Evolutionary conservation across 176 grass and related monocot genomes (phyloP).

Genomic region (Phyllostachys edulis): DNA sequence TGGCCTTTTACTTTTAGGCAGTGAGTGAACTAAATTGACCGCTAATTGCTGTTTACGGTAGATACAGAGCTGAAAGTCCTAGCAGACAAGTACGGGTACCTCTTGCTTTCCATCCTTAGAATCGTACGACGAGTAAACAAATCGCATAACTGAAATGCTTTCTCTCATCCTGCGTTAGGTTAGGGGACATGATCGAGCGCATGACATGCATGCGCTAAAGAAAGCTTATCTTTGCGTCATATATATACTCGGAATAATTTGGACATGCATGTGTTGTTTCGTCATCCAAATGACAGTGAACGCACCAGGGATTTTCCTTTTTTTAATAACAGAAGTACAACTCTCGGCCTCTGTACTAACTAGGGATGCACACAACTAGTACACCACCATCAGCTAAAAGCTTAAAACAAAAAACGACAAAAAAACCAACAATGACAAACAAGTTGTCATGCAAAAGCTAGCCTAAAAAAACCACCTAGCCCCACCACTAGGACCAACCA

Average conservation of each 20-base stretch:
- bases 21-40: not conserved
- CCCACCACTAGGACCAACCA: too few relatives aligned
- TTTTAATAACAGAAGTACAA: too few relatives aligned
- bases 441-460: too few relatives aligned
- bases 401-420: too few relatives aligned
- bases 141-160: not conserved
- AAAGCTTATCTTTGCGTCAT: not conserved
- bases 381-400: too few relatives aligned
- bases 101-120: not conserved
- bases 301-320: not conserved
- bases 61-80: not conserved
- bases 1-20: not conserved
- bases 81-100: not conserved
- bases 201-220: not conserved
- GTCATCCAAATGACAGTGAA: not conserved
- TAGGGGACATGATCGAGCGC: not conserved
- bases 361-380: too few relatives aligned
- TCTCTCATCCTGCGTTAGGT: not conserved
- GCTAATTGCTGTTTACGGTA: not conserved
- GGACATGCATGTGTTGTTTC: not conserved
- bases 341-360: too few relatives aligned
- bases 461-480: too few relatives aligned
- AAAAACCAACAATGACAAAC: too few relatives aligned
- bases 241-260: not conserved
- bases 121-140: not conserved